These are phyloP conservation scores for Posidonia oceanica DNA, from an alignment of 116 monocot genomes.

Conservation along the genomic window DNA sequence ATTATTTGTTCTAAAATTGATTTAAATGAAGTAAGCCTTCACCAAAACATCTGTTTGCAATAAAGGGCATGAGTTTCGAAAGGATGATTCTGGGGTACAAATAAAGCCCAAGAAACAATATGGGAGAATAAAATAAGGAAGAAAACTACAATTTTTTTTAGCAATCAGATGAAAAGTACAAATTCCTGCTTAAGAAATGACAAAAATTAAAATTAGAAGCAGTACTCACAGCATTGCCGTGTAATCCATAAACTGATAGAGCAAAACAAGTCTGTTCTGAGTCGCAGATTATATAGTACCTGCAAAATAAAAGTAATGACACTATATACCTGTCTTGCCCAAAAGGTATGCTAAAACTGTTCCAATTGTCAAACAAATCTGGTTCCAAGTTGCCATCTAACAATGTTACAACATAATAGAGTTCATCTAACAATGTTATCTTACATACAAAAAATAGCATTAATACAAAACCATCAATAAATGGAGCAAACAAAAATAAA, in stretches of 20 bases:
- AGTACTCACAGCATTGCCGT: conserved; percentile 54
- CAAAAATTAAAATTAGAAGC: neutral
- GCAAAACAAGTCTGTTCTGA: conserved; percentile 38
- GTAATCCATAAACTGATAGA: conserved; percentile 69
- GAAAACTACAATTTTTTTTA: no score
- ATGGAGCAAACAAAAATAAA: neutral
- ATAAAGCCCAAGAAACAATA: neutral
- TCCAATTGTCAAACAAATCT: no score
- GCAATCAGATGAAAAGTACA: neutral
- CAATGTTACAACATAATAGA: no score
- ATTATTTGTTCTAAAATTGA: no score
- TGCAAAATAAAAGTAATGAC: conserved; percentile 22
- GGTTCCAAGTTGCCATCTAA: no score
- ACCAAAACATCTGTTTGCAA: no score
- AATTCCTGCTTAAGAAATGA: neutral
- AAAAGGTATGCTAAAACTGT: neutral
- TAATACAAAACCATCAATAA: neutral
- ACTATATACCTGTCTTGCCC: neutral
- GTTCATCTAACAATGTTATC: neutral
- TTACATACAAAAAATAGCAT: neutral
- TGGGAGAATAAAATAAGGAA: neutral
- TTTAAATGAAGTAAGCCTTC: neutral
- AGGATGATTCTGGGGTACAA: neutral
- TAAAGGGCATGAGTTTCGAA: neutral
- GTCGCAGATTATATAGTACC: conserved; percentile 68